Percentiles rank a stretch among this genome's conserved stretches.
phyloP scores from a whole-genome alignment of 2,329 filamentous ascomycete genomes.

The Monilinia fructigena region DNA sequence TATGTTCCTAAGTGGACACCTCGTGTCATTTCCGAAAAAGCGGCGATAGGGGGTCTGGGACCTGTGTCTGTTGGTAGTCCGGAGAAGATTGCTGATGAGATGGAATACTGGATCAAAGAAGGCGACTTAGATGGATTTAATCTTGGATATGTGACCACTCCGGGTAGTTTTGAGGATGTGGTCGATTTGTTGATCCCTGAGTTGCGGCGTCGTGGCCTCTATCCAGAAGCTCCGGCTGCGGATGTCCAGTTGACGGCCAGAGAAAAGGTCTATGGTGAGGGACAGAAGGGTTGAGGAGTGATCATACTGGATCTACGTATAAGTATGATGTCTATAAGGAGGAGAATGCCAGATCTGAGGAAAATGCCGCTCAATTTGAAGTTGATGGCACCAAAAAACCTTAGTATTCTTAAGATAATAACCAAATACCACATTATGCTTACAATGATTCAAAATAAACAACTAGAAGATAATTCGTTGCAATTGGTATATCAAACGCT shows the following conservation, averaged over 20 bases:
- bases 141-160: slow-evolving; percentile 65
- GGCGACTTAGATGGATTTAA: slow-evolving; percentile 76
- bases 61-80: slow-evolving; percentile 47
- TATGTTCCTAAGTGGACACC: slow-evolving; percentile 64
- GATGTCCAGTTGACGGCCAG: slow-evolving; percentile 50
- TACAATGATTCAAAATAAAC: too few species aligned
- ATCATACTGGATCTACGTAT: slow-evolving; percentile 59
- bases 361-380: background rate
- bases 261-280: slow-evolving; percentile 62
- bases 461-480: too few species aligned
- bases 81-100: slow-evolving; percentile 59
- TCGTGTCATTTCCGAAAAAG: slow-evolving; percentile 64
- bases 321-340: slow-evolving; percentile 63
- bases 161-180: slow-evolving; percentile 66
- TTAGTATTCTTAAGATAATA: too few species aligned
- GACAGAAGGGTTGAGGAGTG: slow-evolving; percentile 55
- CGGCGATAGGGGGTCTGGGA: slow-evolving; percentile 66
- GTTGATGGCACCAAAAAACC: too few species aligned
- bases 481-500: too few species aligned
- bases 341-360: slow-evolving; percentile 40
- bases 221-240: slow-evolving; percentile 31
- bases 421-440: too few species aligned
- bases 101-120: slow-evolving; percentile 66
- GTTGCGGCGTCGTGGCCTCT: slow-evolving; percentile 57
- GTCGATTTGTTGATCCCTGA: slow-evolving; percentile 65